A percentile compares a stretch with the other conserved stretches of the same genome.
Conservation (phyloP, 1,284 basidiomycete species). For the Blastosporella zonata region DNA sequence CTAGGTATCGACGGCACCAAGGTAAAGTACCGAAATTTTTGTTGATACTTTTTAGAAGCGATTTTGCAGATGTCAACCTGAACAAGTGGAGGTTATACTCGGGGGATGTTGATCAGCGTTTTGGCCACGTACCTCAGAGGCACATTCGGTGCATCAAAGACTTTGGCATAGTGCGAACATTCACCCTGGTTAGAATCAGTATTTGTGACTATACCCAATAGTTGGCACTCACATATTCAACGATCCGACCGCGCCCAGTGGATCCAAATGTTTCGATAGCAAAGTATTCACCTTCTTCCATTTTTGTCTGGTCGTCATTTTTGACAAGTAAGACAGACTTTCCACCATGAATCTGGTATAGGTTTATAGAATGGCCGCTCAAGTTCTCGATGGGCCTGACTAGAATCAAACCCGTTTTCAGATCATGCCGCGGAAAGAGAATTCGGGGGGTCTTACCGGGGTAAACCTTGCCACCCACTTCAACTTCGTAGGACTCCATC, state of each 20-base stretch:
- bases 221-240: conserved; percentile 64
- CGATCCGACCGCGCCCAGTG: conserved; percentile 92
- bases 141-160: conserved; percentile 66
- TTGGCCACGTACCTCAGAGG: conserved; percentile 55
- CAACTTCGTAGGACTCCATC: conserved; percentile 99
- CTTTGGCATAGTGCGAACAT: conserved; percentile 89
- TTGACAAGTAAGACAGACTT: conserved; percentile 93
- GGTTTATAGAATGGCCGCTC: conserved; percentile 87
- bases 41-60: conserved; percentile 86
- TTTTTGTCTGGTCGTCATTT: conserved; percentile 88
- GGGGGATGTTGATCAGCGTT: neutral
- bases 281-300: conserved; percentile 99
- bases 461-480: conserved; percentile 80
- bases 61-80: conserved; percentile 84
- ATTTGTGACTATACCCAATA: conserved; percentile 12
- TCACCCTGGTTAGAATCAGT: conserved; percentile 61
- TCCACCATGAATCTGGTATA: conserved; percentile 86
- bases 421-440: neutral
- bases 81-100: conserved; percentile 2
- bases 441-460: conserved; percentile 57
- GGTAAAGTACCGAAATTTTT: conserved; percentile 95
- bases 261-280: conserved; percentile 99
- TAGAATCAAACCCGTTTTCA: conserved; percentile 28
- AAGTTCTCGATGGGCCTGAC: conserved; percentile 91
- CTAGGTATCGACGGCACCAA: conserved; percentile 94